These are phyloP conservation scores for Neonectria ditissima DNA, from an alignment of 2,329 filamentous ascomycete species.

Conservation along the genomic window DNA sequence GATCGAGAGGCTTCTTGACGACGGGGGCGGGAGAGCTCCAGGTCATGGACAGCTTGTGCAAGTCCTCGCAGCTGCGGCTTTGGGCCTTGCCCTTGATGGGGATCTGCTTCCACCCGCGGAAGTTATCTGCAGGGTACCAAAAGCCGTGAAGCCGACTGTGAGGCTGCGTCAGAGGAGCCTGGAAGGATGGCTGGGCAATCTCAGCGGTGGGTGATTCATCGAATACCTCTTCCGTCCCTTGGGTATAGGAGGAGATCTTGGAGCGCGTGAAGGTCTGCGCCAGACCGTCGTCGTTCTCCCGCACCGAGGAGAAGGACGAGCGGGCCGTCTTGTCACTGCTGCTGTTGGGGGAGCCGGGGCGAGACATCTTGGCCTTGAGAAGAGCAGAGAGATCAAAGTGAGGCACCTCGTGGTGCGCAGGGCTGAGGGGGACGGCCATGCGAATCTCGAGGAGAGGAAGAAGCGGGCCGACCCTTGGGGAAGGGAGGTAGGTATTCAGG, in stretches of 20 bases:
- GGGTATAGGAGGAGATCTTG: slow-evolving; percentile 70
- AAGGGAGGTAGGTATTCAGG: slow-evolving; percentile 27
- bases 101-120: slow-evolving; percentile 73
- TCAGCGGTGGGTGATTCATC: slow-evolving; percentile 59
- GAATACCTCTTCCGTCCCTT: slow-evolving; percentile 63
- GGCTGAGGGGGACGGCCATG: slow-evolving; percentile 50
- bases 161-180: slow-evolving; percentile 66
- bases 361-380: slow-evolving; percentile 53
- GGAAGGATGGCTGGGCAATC: slow-evolving; percentile 60
- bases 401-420: slow-evolving; percentile 50
- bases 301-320: slow-evolving; percentile 72
- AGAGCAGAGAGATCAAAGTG: slow-evolving; percentile 52
- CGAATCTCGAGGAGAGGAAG: slow-evolving; percentile 37
- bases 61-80: slow-evolving; percentile 71
- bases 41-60: slow-evolving; percentile 66
- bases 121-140: slow-evolving; percentile 69
- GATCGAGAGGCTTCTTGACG: slow-evolving; percentile 46
- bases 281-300: slow-evolving; percentile 69
- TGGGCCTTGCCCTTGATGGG: slow-evolving; percentile 68
- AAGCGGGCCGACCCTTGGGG: slow-evolving; percentile 34
- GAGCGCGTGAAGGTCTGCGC: slow-evolving; percentile 73
- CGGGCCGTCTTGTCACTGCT: slow-evolving; percentile 56
- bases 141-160: slow-evolving; percentile 68
- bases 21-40: slow-evolving; percentile 60
- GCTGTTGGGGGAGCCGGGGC: slow-evolving; percentile 50